Evolutionary conservation across 257 asterid genomes (phyloP), one percentile per base, ranked within the genome.

Genomic region (Dorcoceras hygrometricum): DNA sequence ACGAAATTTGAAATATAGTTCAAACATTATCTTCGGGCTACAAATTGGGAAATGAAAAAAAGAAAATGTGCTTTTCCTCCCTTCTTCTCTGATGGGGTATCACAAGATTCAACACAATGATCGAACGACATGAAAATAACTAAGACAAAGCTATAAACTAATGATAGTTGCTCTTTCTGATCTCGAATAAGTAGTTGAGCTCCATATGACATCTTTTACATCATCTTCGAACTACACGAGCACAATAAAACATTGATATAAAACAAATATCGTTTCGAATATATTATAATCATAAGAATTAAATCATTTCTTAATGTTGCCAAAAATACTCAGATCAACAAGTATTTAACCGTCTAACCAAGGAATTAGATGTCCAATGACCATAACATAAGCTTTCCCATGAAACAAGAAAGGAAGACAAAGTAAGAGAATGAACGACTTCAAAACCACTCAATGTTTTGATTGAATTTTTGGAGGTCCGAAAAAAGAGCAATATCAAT

Each of bases 191-290:
- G 76, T 86, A 89, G 68, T 79, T 39, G 66, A 89, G 86, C 82
- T 89, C 91, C 91, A 89, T 66, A 68, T 86, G 82, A 57, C 79
- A 69, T 76, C 89, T 82, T 57, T 84, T 67, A 86, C 96, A 48
- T 89, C 91, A 5, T 89, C 96, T 74, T 82, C 84, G 66, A 86
- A 88, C 95, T 88, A 86, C 73, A 75, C 22, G 26, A 66, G 56
- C 6, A 57, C 64, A 60, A 60, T 24, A 63, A 25, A 10, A 50
- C 70, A 65, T 36, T 53, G 77, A 59, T 57, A 20, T 32, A 53
- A 57, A 22, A 75, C 12, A 23, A 23, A 57, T 61, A 59, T 34
- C 27, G 23, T 63, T 10, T 53, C 8, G 59, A 32, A 39, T 39
- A 16, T 58, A 22, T 53, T 11, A 36, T 55, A 31, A 57, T 53